Evolutionary conservation across 2,329 filamentous ascomycete species (phyloP), one percentile per base, ranked within the genome.

Genomic region (Acephala macrosclerotiorum): DNA sequence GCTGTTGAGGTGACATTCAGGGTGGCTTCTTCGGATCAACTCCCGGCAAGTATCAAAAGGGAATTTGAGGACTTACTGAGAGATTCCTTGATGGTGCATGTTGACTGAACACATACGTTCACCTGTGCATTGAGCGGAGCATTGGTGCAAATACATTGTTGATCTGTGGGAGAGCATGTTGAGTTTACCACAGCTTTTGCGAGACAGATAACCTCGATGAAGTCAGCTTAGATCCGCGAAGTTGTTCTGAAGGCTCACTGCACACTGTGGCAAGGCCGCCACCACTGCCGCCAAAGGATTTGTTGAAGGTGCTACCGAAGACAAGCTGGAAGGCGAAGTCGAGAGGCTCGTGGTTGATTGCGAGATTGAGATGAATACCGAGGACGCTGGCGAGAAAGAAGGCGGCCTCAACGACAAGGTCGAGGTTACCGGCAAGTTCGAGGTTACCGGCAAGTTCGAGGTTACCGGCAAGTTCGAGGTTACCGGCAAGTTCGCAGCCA

Each of bases 91-190:
- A 80, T 71, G 1, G 77, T 80, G 69, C 79, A 80, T 33, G 68
- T 75, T 18, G 72, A 47, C 12, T 66, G 18, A 5, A 81, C 75
- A 45, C 80, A 82, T 16, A 68, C 42, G 9, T 74, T 73, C 4
- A 81, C 71, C 25, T 72, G 67, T 0, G 65, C 67, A 25, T 76
- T 77, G 33, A 81, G 73, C 2, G 71, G 67, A 1, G 63, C 61
- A 66, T 81, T 75, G 1, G 71, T 76, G 67, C 80, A 83, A 25
- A 82, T 73, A 64, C 80, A 83, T 20, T 73, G 72, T 53, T 75
- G 73, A 61, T 82, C 73, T 3, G 80, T 78, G 0, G 73, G 66
- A 3, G 75, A 70, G 64, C 80, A 82, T 11, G 67, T 68, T 0
- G 80, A 81, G n/a, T 56, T 67, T 38, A 26, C 40, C 26, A 72